Conservation (phyloP, 208 protist species). For the Leishmania braziliensis region DNA sequence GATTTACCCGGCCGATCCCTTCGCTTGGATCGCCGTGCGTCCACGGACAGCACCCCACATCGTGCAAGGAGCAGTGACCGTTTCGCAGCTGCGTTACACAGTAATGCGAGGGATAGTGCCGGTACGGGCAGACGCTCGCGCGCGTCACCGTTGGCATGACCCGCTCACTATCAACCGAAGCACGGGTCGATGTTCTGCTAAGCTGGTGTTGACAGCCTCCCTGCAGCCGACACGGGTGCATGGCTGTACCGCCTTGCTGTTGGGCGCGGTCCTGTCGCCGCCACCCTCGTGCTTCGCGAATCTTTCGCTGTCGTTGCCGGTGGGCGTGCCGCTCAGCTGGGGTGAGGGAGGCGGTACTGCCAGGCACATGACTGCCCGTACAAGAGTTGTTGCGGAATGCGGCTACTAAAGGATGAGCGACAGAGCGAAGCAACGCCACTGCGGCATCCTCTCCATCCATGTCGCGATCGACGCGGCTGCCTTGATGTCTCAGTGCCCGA, state of each 20-base stretch:
- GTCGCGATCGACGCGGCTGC: not conserved
- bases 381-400: not conserved
- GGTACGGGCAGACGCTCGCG: slow-evolving; percentile 32
- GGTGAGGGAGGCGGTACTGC: not conserved
- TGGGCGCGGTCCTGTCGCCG: slow-evolving; percentile 21
- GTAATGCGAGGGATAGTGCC: slow-evolving; percentile 31
- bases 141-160: not conserved
- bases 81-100: slow-evolving; percentile 45
- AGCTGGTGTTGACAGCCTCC: slow-evolving; percentile 34
- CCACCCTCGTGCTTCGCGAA: slow-evolving; percentile 30
- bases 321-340: slow-evolving; percentile 20
- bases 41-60: slow-evolving; percentile 56
- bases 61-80: slow-evolving; percentile 37
- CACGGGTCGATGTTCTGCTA: not conserved
- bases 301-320: slow-evolving; percentile 9
- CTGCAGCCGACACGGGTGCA: slow-evolving; percentile 58
- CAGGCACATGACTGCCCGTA: not conserved
- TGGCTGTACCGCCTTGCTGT: slow-evolving; percentile 13
- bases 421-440: not conserved
- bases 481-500: slow-evolving; percentile 13
- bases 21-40: slow-evolving; percentile 35
- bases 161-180: not conserved
- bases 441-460: not conserved
- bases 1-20: not conserved
- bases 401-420: not conserved